These are phyloP conservation scores for Colletotrichum siamense DNA, from an alignment of 2,329 filamentous ascomycete genomes.

Conservation along the genomic window DNA sequence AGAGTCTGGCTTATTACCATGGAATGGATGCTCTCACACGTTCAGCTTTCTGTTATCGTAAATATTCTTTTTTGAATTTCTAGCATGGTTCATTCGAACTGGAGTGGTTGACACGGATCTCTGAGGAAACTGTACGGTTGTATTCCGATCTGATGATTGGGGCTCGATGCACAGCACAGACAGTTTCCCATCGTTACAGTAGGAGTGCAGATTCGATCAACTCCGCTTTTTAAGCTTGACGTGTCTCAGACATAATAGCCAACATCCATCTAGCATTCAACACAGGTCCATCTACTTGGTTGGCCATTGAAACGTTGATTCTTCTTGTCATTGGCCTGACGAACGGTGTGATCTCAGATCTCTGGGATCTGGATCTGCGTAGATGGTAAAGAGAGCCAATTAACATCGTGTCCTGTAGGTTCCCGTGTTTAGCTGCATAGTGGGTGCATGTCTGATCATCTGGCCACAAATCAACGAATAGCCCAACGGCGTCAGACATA, in stretches of 20 bases:
- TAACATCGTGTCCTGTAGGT: background rate
- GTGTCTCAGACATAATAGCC: background rate
- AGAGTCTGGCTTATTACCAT: background rate
- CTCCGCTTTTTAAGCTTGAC: background rate
- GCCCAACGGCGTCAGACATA: background rate
- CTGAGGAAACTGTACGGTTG: background rate
- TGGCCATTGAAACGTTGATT: background rate
- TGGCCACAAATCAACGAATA: background rate
- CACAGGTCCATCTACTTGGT: background rate
- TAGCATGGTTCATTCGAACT: background rate
- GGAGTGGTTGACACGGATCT: background rate
- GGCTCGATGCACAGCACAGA: background rate
- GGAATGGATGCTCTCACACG: background rate
- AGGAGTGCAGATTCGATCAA: background rate
- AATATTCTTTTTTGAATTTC: fast-evolving
- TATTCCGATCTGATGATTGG: background rate
- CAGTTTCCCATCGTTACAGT: background rate
- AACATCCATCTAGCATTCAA: background rate
- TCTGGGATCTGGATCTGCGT: background rate
- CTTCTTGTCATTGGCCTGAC: background rate
- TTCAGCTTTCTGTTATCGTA: background rate
- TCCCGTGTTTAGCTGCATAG: background rate
- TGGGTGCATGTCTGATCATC: background rate
- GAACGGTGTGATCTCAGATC: background rate
- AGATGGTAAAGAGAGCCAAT: background rate